Evolutionary conservation across 2,329 filamentous ascomycete genomes (phyloP).

Genomic region (Truncatella angustata): DNA sequence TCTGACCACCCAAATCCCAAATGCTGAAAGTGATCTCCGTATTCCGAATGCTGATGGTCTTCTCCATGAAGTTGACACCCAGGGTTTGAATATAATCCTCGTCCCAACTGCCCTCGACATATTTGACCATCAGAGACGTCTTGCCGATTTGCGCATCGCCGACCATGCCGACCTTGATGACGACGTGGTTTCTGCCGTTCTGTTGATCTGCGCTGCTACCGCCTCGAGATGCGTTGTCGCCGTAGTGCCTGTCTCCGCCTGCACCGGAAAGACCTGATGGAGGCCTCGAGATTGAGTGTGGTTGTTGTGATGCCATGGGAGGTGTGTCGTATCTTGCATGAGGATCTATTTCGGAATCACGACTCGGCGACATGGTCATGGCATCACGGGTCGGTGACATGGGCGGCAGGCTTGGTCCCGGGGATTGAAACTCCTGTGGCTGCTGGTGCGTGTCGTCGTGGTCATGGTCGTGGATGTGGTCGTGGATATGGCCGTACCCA

Average conservation of each 20-base stretch:
- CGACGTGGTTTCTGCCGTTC: constrained; percentile 69
- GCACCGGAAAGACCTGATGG: constrained; percentile 51
- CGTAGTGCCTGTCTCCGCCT: constrained; percentile 37
- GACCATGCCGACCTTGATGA: constrained; percentile 99
- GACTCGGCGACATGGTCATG: constrained; percentile 23
- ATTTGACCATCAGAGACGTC: constrained; percentile 99
- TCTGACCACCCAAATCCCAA: constrained; percentile 96
- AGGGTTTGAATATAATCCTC: constrained; percentile 99
- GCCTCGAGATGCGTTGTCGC: constrained; percentile 43
- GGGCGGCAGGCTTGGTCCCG: constrained; percentile 45
- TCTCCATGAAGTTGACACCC: constrained; percentile 99
- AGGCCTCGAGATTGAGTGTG: constrained; percentile 50
- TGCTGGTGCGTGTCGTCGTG: constrained; percentile 6
- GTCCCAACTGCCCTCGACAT: constrained; percentile 98
- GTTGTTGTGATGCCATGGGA: constrained; percentile 36
- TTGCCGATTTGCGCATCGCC: constrained; percentile 99
- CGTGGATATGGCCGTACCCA: constrained; percentile 18
- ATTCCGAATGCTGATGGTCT: constrained; percentile 98
- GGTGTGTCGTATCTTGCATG: constrained; percentile 45
- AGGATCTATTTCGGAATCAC: constrained; percentile 36
- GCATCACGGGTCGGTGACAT: constrained; percentile 47
- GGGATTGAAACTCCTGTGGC: constrained; percentile 19
- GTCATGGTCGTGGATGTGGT: constrained; percentile 15
- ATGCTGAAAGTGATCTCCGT: constrained; percentile 99
- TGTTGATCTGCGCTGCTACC: constrained; percentile 36